phyloP scores from a whole-genome alignment of 148 eudicot species.

The Polygonum maritimum region DNA sequence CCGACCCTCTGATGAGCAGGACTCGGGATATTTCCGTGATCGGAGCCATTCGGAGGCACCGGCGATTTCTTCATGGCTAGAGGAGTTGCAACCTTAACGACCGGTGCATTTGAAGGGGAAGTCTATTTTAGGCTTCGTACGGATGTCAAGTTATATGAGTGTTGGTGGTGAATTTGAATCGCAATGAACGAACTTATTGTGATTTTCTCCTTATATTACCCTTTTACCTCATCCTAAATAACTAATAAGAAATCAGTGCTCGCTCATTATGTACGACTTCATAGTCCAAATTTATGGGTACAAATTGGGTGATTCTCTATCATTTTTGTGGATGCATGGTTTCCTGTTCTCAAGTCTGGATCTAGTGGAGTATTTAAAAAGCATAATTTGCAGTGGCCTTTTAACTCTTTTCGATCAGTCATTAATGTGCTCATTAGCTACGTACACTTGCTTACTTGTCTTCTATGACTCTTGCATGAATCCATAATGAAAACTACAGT shows the following conservation, averaged over 20 bases:
- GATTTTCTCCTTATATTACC: background rate
- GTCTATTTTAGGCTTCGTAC: slow-evolving; percentile 52
- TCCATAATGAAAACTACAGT: too few relatives aligned
- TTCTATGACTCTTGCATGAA: too few relatives aligned
- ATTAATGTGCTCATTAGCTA: too few relatives aligned
- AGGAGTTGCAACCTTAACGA: slow-evolving; percentile 57
- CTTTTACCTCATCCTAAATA: background rate
- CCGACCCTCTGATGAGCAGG: slow-evolving; percentile 53
- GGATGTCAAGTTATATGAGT: slow-evolving; percentile 58
- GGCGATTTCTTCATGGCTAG: slow-evolving; percentile 77
- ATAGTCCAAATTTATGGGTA: background rate
- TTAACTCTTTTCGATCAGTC: too few relatives aligned
- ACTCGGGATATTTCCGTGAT: slow-evolving; percentile 60
- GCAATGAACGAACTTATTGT: background rate
- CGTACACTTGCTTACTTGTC: too few relatives aligned
- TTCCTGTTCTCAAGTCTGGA: too few relatives aligned
- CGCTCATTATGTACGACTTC: background rate
- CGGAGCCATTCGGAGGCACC: slow-evolving; percentile 79
- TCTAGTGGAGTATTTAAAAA: too few relatives aligned
- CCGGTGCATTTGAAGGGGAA: slow-evolving; percentile 52
- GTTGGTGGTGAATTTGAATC: slow-evolving; percentile 26
- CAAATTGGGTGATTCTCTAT: background rate
- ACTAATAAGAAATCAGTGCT: background rate
- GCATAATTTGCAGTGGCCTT: too few relatives aligned
- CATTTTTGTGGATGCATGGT: too few relatives aligned